Conservation (phyloP, 257 asterid species). For the Thymus quinquecostatus region DNA sequence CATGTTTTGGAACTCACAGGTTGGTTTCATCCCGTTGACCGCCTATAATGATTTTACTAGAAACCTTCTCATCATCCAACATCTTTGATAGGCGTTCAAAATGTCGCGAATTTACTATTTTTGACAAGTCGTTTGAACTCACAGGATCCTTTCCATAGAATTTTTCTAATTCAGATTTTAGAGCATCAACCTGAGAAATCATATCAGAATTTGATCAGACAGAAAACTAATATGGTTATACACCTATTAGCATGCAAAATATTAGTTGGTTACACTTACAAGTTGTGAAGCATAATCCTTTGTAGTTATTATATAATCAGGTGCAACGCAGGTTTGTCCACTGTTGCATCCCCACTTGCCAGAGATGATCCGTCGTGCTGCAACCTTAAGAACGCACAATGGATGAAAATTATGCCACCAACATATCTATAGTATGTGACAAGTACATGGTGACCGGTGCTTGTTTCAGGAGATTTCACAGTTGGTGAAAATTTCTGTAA, state of each 20-base stretch:
- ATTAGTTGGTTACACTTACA: conserved; percentile 45
- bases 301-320: conserved; percentile 82
- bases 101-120: conserved; percentile 70
- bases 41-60: conserved; percentile 76
- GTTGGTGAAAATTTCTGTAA: not conserved
- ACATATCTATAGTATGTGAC: not conserved
- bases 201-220: conserved; percentile 24
- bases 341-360: conserved; percentile 97
- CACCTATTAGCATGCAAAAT: not conserved
- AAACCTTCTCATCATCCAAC: conserved; percentile 76
- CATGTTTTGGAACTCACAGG: conserved; percentile 58
- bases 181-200: conserved; percentile 52
- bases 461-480: not conserved
- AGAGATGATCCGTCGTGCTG: conserved; percentile 71
- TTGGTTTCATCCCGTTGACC: conserved; percentile 69
- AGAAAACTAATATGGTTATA: not conserved
- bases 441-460: not conserved
- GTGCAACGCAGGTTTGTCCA: conserved; percentile 91
- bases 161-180: conserved; percentile 65
- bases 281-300: conserved; percentile 62
- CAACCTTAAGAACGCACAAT: conserved; percentile 52
- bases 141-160: conserved; percentile 85
- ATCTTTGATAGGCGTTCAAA: conserved; percentile 64
- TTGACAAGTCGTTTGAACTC: conserved; percentile 70
- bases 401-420: not conserved